Conservation (phyloP, 1,284 basidiomycete species). For the Coriolopsis trogii region DNA sequence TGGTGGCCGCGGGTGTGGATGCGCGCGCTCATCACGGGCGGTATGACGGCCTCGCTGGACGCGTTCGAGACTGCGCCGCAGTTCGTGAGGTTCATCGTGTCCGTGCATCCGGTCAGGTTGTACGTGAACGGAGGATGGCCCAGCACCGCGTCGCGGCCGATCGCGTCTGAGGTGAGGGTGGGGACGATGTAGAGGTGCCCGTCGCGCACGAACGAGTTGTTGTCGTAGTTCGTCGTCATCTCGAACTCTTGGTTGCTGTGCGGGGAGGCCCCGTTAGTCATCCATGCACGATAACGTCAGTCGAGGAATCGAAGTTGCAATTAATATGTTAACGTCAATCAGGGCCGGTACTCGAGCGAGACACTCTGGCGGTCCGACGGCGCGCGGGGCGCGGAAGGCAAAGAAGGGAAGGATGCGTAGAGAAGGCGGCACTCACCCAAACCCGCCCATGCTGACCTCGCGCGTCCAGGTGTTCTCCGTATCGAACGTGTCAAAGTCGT, state of each 20-base stretch:
- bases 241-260: conserved; percentile 83
- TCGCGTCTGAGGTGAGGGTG: conserved; percentile 78
- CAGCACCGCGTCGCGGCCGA: conserved; percentile 59
- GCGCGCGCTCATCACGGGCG: conserved; percentile 82
- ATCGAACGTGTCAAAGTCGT: conserved; percentile 75
- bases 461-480: conserved; percentile 69
- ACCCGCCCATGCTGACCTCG: conserved; percentile 86
- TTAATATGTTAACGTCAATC: conserved; percentile 5
- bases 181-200: conserved; percentile 83
- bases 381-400: not conserved
- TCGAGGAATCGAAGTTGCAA: not conserved
- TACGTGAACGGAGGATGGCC: conserved; percentile 65
- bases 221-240: conserved; percentile 78
- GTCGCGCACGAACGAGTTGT: conserved; percentile 82
- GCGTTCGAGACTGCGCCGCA: conserved; percentile 65
- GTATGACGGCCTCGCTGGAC: conserved; percentile 66
- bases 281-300: not conserved
- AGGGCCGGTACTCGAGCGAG: too few species aligned
- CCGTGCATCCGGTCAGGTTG: conserved; percentile 81
- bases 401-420: conserved; percentile 4
- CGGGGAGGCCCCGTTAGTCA: not conserved
- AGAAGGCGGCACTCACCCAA: conserved; percentile 60
- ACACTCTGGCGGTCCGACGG: too few species aligned
- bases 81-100: conserved; percentile 50
- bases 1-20: conserved; percentile 73